These are phyloP conservation scores for Canavalia ensiformis DNA, from an alignment of 306 rosid genomes.

Conservation along the genomic window DNA sequence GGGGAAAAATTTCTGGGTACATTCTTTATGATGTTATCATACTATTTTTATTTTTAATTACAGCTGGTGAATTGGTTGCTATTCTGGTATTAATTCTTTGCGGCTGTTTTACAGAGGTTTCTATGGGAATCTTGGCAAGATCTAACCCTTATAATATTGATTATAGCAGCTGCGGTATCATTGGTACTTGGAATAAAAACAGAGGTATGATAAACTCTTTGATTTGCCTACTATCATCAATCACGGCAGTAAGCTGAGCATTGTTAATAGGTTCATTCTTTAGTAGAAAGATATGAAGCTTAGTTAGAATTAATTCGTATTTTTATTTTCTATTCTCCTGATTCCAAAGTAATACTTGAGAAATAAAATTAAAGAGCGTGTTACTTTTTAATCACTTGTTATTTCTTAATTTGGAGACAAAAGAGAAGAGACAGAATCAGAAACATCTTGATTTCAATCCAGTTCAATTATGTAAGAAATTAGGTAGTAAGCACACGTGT, in stretches of 20 bases:
- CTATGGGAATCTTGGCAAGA: slow-evolving; percentile 99
- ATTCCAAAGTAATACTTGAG: background rate
- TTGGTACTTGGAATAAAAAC: slow-evolving; percentile 88
- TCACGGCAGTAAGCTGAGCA: slow-evolving; percentile 29
- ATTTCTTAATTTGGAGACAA: background rate
- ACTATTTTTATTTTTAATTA: slow-evolving; percentile 12
- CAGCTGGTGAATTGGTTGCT: slow-evolving; percentile 29
- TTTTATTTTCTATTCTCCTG: background rate
- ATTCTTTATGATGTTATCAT: slow-evolving; percentile 16
- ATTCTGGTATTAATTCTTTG: slow-evolving; percentile 23
- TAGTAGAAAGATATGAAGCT: slow-evolving; percentile 28
- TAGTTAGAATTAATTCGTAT: background rate
- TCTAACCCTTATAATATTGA: slow-evolving; percentile 88
- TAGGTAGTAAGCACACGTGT: slow-evolving; percentile 23
- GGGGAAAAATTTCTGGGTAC: slow-evolving; percentile 88
- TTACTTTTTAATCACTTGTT: background rate
- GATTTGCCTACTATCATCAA: slow-evolving; percentile 30
- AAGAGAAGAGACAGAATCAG: background rate
- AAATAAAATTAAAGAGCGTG: background rate
- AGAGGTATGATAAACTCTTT: slow-evolving; percentile 63
- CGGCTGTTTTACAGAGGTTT: slow-evolving; percentile 72
- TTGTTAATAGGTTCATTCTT: slow-evolving; percentile 24
- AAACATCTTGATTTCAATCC: background rate
- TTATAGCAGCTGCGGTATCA: slow-evolving; percentile 88
- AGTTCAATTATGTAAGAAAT: slow-evolving; percentile 6